Base-by-base conservation (phyloP, 805 yeast genomes). In the Barnettozyma siamensis region DNA sequence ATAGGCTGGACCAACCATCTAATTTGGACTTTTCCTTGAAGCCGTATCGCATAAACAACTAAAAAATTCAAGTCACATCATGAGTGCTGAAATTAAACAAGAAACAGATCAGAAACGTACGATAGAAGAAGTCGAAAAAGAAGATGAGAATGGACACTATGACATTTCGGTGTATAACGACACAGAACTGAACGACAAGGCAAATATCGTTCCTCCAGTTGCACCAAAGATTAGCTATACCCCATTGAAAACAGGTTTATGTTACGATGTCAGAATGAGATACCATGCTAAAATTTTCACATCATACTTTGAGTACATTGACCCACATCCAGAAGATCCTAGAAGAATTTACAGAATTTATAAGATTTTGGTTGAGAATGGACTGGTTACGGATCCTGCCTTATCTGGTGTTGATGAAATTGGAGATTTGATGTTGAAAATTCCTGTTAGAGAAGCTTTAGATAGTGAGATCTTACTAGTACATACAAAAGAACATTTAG, bases 301-400 rank as follows among this genome's bases (percentile, higher is more conserved):
- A 3, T 83, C 93, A 2, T 87, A 91, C 51, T 85, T 78, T 54
- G 96, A 91, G 61, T 91, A 91, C 63, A 87, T 91, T 39, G 99
- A 93, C 58, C 99, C 98, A 2, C 99, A 93, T 59, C 99, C 99
- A 5, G 99, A 93, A 61, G 99, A 93, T 58, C 99, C 99, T 10
- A 74, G 99, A 47, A 78, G 99, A 51, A 89, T 91, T 29, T 93
- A 89, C 64, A 74, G 98, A 42, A 86, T 93, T 35, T 93, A 93
- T 67, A 88, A 93, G 64, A 83, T 85, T 32, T 72, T 93, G 33
- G 97, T 96, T 0, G 97, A 93, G 57, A 88, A 93, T 30, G 99
- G 99, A 0, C 70, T 93, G 13, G 82, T 93, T 42, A 75, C 68
- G 29, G 97, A 91, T 58, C 83, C 87, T 13, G 74, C 83, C 3